Base-by-base conservation (phyloP, 2,329 filamentous ascomycete genomes). In the Neofusicoccum cordaticola region DNA sequence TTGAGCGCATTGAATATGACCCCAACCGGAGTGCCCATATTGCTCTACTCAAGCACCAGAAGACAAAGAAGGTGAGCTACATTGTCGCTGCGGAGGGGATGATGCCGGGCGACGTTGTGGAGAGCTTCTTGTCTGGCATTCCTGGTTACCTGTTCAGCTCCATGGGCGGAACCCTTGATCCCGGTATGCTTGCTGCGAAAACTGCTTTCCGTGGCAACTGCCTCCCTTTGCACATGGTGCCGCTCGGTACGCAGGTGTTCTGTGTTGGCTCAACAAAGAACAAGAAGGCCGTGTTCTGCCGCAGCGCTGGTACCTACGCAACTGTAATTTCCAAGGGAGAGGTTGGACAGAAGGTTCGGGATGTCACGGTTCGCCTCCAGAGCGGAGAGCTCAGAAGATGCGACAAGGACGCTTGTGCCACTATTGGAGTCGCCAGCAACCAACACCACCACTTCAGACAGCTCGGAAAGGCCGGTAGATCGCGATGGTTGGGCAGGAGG, bases 141-240 rank as follows among this genome's bases (percentile, higher is more conserved):
- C 95, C 96, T 1, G 84, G 90, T 68, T 90, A 95, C 68, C 82
- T 99, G 64, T 85, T 97, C 72, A 88, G 90, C 58, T 93, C 89
- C 74, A 98, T 99, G 93, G 95, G 95, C 67, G 94, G 95, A 70
- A 82, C 89, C 47, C 86, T 97, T 58, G 95, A 99, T 83, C 93
- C 94, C 11, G 96, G 96, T 89, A 92, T 99, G 77, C 81, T 99
- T 67, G 95, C 96, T 7, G 91, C 95, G 35, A 95, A 92, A 81
- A 99, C 96, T 27, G 93, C 93, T 1, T 93, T 93, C 82, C 86
- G 92, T 73, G 95, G 95, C 63, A 99, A 99, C 78, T 99, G 95
- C 76, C 80, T 99, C 70, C 95, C 95, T 13, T 83, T 99, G 75
- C 91, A 96, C 79, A 95, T 99, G 89, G 91, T 99, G 66, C 96